These are phyloP conservation scores for Graphium sp. DNA, from an alignment of 2,329 filamentous ascomycete species.

Conservation along the genomic window DNA sequence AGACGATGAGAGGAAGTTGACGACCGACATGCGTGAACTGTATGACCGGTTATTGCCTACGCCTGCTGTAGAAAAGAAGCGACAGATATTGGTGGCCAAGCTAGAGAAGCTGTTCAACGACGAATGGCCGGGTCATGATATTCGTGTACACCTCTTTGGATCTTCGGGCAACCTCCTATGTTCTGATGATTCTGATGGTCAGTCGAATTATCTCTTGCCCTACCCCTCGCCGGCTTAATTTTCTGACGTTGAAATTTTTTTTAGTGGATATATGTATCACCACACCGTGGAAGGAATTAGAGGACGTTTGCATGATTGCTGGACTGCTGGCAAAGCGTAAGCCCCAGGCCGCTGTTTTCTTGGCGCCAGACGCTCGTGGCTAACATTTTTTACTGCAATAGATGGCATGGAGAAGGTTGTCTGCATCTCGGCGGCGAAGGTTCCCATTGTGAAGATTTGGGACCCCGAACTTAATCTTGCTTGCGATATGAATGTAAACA, in stretches of 20 bases:
- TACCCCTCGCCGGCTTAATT: neutral
- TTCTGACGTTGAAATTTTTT: constrained; percentile 13
- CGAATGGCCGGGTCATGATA: constrained; percentile 82
- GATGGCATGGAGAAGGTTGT: constrained; percentile 95
- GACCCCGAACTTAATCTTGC: constrained; percentile 79
- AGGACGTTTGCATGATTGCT: constrained; percentile 81
- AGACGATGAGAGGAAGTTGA: constrained; percentile 59
- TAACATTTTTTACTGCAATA: constrained; percentile 25
- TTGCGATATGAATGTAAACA: constrained; percentile 99
- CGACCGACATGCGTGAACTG: constrained; percentile 67
- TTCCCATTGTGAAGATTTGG: constrained; percentile 98
- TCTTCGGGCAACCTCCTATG: constrained; percentile 91
- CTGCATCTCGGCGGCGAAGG: constrained; percentile 86
- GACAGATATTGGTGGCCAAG: constrained; percentile 66
- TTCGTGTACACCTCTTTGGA: constrained; percentile 88
- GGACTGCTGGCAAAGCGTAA: constrained; percentile 71
- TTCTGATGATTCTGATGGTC: constrained; percentile 91
- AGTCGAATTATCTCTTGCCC: constrained; percentile 12
- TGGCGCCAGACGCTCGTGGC: constrained; percentile 6
- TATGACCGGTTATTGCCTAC: constrained; percentile 78
- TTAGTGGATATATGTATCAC: constrained; percentile 95
- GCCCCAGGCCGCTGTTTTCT: constrained; percentile 15
- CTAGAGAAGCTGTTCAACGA: constrained; percentile 76
- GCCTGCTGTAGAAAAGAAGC: constrained; percentile 57
- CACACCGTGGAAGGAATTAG: constrained; percentile 72